These are phyloP conservation scores for Penstemon davidsonii DNA, from an alignment of 257 asterid species.

Conservation along the genomic window DNA sequence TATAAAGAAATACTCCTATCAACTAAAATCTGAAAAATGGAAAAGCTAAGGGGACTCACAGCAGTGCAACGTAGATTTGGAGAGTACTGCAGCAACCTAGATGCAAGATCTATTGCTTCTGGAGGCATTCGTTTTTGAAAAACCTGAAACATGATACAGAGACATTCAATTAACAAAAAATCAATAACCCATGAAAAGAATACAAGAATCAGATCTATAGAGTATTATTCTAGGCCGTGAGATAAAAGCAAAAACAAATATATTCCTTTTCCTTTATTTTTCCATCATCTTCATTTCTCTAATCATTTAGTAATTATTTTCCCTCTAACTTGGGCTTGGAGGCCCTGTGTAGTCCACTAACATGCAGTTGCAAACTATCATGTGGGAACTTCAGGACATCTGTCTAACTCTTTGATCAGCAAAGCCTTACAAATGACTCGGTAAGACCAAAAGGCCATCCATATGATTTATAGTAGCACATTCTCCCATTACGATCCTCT, in stretches of 20 bases:
- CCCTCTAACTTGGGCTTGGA: not conserved
- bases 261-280: not conserved
- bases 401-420: not conserved
- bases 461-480: not conserved
- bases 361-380: not conserved
- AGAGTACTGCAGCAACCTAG: constrained; percentile 91
- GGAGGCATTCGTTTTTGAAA: constrained; percentile 96
- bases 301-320: not conserved
- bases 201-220: not conserved
- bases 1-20: not conserved
- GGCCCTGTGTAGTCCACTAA: not conserved
- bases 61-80: constrained; percentile 97
- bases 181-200: not conserved
- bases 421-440: not conserved
- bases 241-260: not conserved
- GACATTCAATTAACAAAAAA: constrained; percentile 2
- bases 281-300: constrained; percentile 6
- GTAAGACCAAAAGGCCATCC: constrained; percentile 9
- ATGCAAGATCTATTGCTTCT: constrained; percentile 94
- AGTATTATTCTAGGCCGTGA: not conserved
- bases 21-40: not conserved
- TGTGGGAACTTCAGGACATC: not conserved
- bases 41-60: constrained; percentile 47
- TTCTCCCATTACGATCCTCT: not conserved
- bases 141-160: constrained; percentile 45